These are phyloP conservation scores for Neopestalotiopsis sp. DNA, from an alignment of 2,329 filamentous ascomycete genomes.

Conservation along the genomic window DNA sequence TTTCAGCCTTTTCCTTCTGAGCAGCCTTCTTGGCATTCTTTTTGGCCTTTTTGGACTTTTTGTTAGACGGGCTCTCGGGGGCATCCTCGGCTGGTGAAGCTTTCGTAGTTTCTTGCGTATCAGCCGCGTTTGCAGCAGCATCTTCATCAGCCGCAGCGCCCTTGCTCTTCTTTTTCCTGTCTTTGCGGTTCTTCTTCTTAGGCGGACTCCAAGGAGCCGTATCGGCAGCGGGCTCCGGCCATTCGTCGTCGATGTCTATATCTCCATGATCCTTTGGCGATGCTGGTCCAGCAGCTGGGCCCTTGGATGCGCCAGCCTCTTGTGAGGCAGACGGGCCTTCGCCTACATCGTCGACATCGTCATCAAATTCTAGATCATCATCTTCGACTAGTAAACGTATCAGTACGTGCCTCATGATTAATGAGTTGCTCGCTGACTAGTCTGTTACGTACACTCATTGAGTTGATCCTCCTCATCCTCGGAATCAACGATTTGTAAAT, in stretches of 20 bases:
- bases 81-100: not conserved
- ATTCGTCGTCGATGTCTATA: constrained; percentile 12
- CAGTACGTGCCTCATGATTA: not conserved
- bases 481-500: constrained; percentile 7
- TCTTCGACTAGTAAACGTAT: constrained; percentile 10
- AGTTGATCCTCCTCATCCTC: constrained; percentile 19
- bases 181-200: constrained; percentile 24
- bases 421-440: not conserved
- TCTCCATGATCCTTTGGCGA: not conserved
- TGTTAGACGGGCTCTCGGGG: not conserved
- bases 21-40: constrained; percentile 19
- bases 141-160: not conserved
- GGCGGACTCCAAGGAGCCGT: not conserved
- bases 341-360: constrained; percentile 9
- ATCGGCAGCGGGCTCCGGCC: not conserved
- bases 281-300: not conserved
- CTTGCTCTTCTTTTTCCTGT: constrained; percentile 19
- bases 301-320: not conserved
- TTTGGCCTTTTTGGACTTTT: constrained; percentile 19
- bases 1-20: constrained; percentile 17
- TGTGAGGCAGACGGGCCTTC: not conserved
- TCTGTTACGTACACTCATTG: constrained; percentile 20
- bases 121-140: not conserved
- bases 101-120: not conserved
- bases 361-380: not conserved